Percentiles rank a stretch among this genome's conserved stretches.
These are phyloP conservation scores for Murraya koenigii DNA, from an alignment of 345 rosid species.

Conservation along the genomic window DNA sequence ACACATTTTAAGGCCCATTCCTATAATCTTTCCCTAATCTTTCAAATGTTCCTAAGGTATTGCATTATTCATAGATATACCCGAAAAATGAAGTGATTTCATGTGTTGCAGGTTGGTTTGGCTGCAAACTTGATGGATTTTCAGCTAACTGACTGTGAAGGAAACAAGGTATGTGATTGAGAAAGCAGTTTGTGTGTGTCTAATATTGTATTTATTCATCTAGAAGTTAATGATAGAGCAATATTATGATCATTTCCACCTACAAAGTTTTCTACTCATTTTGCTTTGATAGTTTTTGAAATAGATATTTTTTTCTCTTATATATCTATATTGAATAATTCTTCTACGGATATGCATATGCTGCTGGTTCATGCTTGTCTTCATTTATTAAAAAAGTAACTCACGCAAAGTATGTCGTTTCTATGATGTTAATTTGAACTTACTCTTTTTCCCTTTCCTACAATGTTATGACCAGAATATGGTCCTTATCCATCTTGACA, in stretches of 20 bases:
- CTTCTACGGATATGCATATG: background rate
- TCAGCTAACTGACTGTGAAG: constrained; percentile 57
- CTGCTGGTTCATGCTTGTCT: background rate
- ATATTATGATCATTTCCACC: background rate
- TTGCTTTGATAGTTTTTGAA: background rate
- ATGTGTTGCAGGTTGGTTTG: constrained; percentile 61
- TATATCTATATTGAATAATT: background rate
- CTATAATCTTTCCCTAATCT: background rate
- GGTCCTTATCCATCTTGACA: background rate
- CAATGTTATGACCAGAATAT: background rate
- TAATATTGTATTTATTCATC: background rate
- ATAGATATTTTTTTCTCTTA: background rate
- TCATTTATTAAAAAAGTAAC: background rate
- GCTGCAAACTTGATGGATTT: constrained; percentile 85
- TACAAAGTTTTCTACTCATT: background rate
- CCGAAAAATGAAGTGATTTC: constrained; percentile 9
- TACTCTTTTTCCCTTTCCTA: background rate
- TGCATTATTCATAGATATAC: constrained; percentile 8
- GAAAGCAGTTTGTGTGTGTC: background rate
- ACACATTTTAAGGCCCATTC: background rate
- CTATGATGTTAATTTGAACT: background rate
- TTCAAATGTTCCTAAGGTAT: background rate
- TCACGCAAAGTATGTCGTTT: background rate
- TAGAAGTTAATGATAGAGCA: constrained; percentile 8
- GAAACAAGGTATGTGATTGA: constrained; percentile 53